Evolutionary conservation across 345 rosid genomes (phyloP).

Genomic region (Bruguiera parviflora): DNA sequence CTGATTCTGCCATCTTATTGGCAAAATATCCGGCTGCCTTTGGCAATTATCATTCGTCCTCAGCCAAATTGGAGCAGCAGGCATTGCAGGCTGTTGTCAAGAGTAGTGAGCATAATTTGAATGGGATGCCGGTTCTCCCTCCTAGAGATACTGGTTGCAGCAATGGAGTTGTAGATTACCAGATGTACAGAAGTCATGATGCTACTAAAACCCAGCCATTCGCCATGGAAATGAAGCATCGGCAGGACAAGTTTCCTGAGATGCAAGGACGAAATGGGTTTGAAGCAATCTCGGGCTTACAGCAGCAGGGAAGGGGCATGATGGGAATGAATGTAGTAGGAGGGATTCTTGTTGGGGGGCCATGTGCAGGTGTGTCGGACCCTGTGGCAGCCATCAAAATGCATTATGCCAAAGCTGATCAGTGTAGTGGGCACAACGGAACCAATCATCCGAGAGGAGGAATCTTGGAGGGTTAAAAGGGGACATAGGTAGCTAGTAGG

Average conservation of each 20-base stretch:
- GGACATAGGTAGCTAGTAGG: constrained; percentile 56
- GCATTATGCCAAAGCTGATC: constrained; percentile 52
- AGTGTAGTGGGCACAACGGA: constrained; percentile 41
- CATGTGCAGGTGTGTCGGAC: constrained; percentile 48
- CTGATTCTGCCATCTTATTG: constrained; percentile 64
- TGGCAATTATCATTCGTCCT: constrained; percentile 30
- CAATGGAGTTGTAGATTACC: constrained; percentile 46
- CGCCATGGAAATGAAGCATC: constrained; percentile 45
- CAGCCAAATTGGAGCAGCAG: constrained; percentile 41
- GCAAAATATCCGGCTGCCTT: constrained; percentile 80
- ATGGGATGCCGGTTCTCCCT: constrained; percentile 31
- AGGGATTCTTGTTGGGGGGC: constrained; percentile 40
- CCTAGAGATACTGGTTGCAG: constrained; percentile 35
- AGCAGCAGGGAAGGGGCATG: constrained; percentile 48
- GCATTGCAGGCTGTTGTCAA: constrained; percentile 33
- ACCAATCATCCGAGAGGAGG: constrained; percentile 45
- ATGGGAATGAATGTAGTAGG: constrained; percentile 47
- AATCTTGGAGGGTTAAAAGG: constrained; percentile 59
- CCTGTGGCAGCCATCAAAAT: constrained; percentile 60
- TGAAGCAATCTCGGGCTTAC: constrained; percentile 38
- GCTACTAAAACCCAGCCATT: constrained; percentile 37
- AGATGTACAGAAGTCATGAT: constrained; percentile 35
- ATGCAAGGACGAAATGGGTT: constrained; percentile 47
- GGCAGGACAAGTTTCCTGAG: constrained; percentile 39
- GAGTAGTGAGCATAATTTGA: constrained; percentile 31